Conservation (phyloP, 2,329 filamentous ascomycete genomes). For the Calonectria fujianensis region DNA sequence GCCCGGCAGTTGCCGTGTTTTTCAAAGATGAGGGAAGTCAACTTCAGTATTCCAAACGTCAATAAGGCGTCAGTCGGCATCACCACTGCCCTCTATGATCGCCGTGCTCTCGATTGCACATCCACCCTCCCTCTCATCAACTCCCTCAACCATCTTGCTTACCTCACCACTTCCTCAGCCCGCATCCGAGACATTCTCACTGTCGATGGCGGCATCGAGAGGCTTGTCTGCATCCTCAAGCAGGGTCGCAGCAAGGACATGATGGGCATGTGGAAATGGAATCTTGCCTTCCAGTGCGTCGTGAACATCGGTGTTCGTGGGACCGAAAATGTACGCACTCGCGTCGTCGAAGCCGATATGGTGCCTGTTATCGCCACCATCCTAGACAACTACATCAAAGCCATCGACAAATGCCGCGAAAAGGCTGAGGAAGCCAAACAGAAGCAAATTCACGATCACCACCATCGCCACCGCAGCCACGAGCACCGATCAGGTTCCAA, state of each 20-base stretch:
- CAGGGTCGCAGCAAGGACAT: conserved; percentile 97
- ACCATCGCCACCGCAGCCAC: conserved; percentile 70
- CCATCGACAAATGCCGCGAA: conserved; percentile 93
- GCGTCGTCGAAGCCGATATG: conserved; percentile 99
- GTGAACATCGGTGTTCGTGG: conserved; percentile 98
- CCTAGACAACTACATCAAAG: conserved; percentile 97
- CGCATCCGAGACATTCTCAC: conserved; percentile 98
- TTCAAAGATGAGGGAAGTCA: conserved; percentile 96
- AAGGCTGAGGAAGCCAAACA: conserved; percentile 89
- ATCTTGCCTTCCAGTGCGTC: conserved; percentile 98
- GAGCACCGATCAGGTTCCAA: conserved; percentile 70
- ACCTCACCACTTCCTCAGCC: conserved; percentile 97
- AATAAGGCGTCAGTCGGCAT: conserved; percentile 99
- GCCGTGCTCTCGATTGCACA: conserved; percentile 97
- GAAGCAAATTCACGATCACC: conserved; percentile 76
- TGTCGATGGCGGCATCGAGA: conserved; percentile 98
- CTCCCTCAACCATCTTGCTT: conserved; percentile 98
- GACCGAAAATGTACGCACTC: conserved; percentile 93
- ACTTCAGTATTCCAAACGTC: conserved; percentile 99
- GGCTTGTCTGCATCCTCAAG: conserved; percentile 97
- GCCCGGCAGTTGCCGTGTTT: conserved; percentile 45
- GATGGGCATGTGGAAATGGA: conserved; percentile 99
- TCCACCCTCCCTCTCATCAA: conserved; percentile 98
- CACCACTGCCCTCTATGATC: conserved; percentile 98
- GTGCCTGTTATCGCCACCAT: conserved; percentile 99